A percentile compares a stretch with the other conserved stretches of the same genome.
Evolutionary conservation across 768 basidiomycete genomes (phyloP).

Genomic region (Pulveroboletus sp.): DNA sequence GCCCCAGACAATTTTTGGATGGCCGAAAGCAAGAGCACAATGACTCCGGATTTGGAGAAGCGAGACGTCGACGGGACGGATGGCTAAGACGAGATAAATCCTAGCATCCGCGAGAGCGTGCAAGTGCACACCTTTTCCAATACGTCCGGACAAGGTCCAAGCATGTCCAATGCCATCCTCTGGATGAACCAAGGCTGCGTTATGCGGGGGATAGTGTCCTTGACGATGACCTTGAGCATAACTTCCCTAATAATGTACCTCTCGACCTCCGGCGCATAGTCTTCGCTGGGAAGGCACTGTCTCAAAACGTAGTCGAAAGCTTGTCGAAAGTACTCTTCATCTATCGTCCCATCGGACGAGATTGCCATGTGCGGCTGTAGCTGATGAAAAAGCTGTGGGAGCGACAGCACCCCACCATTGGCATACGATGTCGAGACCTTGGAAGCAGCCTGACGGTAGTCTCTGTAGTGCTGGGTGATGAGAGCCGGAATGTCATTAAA

Average conservation of each 20-base stretch:
- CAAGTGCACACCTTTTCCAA: constrained; percentile 18
- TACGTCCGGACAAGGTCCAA: constrained; percentile 43
- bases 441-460: constrained; percentile 64
- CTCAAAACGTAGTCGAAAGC: constrained; percentile 73
- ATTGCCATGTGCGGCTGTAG: constrained; percentile 85
- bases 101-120: not conserved
- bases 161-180: constrained; percentile 56
- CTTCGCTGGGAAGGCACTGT: constrained; percentile 67
- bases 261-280: constrained; percentile 68
- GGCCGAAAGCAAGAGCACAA: constrained; percentile 68
- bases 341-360: constrained; percentile 55
- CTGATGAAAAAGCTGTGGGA: constrained; percentile 70
- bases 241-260: constrained; percentile 83
- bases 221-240: constrained; percentile 69
- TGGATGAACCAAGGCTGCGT: constrained; percentile 92
- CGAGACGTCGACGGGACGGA: constrained; percentile 21
- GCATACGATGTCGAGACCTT: constrained; percentile 71
- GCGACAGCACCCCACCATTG: constrained; percentile 53
- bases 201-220: constrained; percentile 61
- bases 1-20: constrained; percentile 67
- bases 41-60: constrained; percentile 47
- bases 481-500: constrained; percentile 60
- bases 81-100: constrained; percentile 12
- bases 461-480: constrained; percentile 69
- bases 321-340: constrained; percentile 76